A percentile compares a stretch with the other conserved stretches of the same genome.
phyloP scores from a whole-genome alignment of 2,329 filamentous ascomycete species.

The Leptographium radiaticola region DNA sequence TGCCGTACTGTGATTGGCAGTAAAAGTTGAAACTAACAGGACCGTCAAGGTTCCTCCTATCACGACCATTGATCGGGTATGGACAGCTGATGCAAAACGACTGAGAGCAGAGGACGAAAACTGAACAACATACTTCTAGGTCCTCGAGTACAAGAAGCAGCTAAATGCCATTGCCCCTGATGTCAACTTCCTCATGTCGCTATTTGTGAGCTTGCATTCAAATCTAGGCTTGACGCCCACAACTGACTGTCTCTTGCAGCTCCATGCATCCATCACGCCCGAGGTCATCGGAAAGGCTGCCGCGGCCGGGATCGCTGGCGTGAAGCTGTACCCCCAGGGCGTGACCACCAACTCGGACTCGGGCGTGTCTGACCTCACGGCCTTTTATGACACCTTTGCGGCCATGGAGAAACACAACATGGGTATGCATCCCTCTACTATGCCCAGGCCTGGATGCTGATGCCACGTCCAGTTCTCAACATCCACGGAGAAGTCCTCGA shows the following conservation, averaged over 20 bases:
- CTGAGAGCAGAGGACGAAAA: not conserved
- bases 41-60: slow-evolving; percentile 10
- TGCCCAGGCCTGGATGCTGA: not conserved
- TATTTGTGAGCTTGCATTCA: slow-evolving; percentile 26
- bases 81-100: not conserved
- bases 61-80: slow-evolving; percentile 8
- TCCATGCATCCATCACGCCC: slow-evolving; percentile 49
- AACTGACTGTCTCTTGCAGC: slow-evolving; percentile 6
- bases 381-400: slow-evolving; percentile 69
- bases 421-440: slow-evolving; percentile 4
- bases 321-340: slow-evolving; percentile 52
- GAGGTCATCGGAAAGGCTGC: slow-evolving; percentile 62
- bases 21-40: not conserved
- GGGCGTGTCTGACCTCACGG: slow-evolving; percentile 56
- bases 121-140: slow-evolving; percentile 24
- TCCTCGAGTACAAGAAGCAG: slow-evolving; percentile 51
- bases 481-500: slow-evolving; percentile 70
- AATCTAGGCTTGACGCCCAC: no score
- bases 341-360: slow-evolving; percentile 51
- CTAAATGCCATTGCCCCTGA: slow-evolving; percentile 46
- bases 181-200: slow-evolving; percentile 61
- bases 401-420: slow-evolving; percentile 77
- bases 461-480: slow-evolving; percentile 34
- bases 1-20: not conserved
- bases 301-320: slow-evolving; percentile 53